Conservation (phyloP, 1,139 yeast species). For the Schwanniomyces etchellsii region DNA sequence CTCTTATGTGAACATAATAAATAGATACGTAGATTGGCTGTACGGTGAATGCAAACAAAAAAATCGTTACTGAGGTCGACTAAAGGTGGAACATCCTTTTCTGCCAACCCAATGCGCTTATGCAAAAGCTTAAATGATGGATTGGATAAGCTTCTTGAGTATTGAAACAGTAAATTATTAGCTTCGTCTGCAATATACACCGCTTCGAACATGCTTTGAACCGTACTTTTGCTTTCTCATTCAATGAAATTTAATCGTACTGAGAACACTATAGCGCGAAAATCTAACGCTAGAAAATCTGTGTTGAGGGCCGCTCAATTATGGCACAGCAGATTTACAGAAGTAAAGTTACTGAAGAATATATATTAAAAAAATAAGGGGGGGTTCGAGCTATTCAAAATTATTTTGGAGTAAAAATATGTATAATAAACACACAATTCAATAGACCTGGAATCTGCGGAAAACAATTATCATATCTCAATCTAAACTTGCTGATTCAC, state of each 20-base stretch:
- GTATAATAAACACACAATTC: conserved; percentile 1
- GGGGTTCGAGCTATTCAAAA: conserved; percentile 14
- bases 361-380: too few relatives aligned
- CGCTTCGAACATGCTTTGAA: conserved; percentile 51
- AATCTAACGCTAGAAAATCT: too few relatives aligned
- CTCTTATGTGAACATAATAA: conserved; percentile 12
- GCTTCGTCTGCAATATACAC: conserved; percentile 58
- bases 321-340: too few relatives aligned
- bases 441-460: conserved; percentile 1
- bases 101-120: conserved; percentile 17
- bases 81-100: conserved; percentile 10
- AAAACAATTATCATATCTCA: not conserved
- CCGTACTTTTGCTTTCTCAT: too few relatives aligned
- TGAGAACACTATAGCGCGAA: too few relatives aligned
- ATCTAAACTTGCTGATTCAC: conserved; percentile 6
- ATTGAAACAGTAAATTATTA: conserved; percentile 51
- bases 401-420: conserved; percentile 7
- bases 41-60: conserved; percentile 19
- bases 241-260: too few relatives aligned
- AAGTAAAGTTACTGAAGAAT: too few relatives aligned
- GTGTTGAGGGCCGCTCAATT: too few relatives aligned
- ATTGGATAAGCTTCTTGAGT: conserved; percentile 43
- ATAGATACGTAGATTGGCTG: conserved; percentile 21
- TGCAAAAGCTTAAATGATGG: conserved; percentile 45
- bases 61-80: conserved; percentile 26